phyloP scores from a whole-genome alignment of 306 rosid genomes.

The Vigna hirtella region DNA sequence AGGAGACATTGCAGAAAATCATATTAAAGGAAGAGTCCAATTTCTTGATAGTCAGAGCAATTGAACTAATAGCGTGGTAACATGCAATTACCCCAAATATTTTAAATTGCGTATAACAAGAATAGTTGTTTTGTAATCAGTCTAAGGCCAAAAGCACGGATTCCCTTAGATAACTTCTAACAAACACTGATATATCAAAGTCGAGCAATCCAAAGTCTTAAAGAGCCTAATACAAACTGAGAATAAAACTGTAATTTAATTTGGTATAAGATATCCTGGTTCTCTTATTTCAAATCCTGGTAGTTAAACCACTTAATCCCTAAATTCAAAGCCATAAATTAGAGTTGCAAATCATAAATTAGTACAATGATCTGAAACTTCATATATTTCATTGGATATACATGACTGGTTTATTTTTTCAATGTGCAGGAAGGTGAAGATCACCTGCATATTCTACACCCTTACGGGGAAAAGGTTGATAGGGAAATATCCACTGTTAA shows the following conservation, averaged over 20 bases:
- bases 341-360: background rate
- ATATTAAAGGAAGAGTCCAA: background rate
- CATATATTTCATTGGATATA: background rate
- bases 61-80: background rate
- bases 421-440: conserved; percentile 71
- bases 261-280: conserved; percentile 4
- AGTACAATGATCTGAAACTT: background rate
- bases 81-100: conserved; percentile 1
- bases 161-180: conserved; percentile 2
- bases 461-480: conserved; percentile 51
- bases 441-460: conserved; percentile 51
- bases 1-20: background rate
- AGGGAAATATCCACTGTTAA: conserved; percentile 58
- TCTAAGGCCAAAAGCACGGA: background rate
- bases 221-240: conserved; percentile 17
- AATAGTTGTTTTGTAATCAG: background rate
- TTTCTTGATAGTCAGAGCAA: background rate
- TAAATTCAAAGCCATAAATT: background rate
- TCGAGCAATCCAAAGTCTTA: background rate
- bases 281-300: conserved; percentile 1
- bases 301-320: conserved; percentile 13
- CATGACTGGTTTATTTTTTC: conserved; percentile 10
- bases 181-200: conserved; percentile 22
- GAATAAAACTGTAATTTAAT: conserved; percentile 22
- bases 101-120: background rate